Evolutionary conservation across 441 rosid genomes (phyloP).

Genomic region (Melastoma candidum): DNA sequence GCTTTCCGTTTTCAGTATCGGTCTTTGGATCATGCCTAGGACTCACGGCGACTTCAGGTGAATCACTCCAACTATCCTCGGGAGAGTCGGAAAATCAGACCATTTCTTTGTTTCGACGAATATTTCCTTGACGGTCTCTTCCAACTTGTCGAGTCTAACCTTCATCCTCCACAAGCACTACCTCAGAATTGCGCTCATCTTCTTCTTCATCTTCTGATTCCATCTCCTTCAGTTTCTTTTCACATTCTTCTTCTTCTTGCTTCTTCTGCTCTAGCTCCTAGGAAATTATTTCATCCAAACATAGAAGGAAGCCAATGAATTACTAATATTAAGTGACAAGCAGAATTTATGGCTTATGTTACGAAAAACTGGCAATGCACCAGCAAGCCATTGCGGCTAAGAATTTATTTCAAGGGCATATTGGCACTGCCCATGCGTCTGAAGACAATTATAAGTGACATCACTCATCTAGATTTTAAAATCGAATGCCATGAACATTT

Average conservation of each 20-base stretch:
- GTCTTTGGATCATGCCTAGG: constrained; percentile 11
- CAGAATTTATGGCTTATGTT: not conserved
- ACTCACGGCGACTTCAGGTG: constrained; percentile 12
- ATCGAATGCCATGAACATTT: too few relatives aligned
- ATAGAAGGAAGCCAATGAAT: constrained; percentile 2
- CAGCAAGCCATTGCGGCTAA: too few relatives aligned
- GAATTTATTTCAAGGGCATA: too few relatives aligned
- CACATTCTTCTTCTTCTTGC: constrained; percentile 30
- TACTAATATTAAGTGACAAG: not conserved
- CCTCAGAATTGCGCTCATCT: constrained; percentile 26
- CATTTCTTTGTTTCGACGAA: constrained; percentile 50
- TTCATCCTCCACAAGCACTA: constrained; percentile 49
- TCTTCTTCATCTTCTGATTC: constrained; percentile 37
- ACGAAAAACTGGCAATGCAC: too few relatives aligned
- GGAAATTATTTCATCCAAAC: not conserved
- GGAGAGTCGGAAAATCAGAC: constrained; percentile 17
- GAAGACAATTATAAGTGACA: too few relatives aligned
- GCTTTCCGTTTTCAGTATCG: constrained; percentile 15
- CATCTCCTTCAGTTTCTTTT: constrained; percentile 45
- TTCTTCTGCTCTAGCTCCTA: constrained; percentile 47
- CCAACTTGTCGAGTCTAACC: constrained; percentile 63
- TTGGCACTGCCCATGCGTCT: too few relatives aligned
- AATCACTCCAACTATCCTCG: constrained; percentile 1
- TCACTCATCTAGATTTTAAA: too few relatives aligned
- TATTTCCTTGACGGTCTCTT: constrained; percentile 60